Evolutionary conservation across 495 filamentous ascomycete genomes (phyloP).

Genomic region (Hapsidospora chrysogenum): DNA sequence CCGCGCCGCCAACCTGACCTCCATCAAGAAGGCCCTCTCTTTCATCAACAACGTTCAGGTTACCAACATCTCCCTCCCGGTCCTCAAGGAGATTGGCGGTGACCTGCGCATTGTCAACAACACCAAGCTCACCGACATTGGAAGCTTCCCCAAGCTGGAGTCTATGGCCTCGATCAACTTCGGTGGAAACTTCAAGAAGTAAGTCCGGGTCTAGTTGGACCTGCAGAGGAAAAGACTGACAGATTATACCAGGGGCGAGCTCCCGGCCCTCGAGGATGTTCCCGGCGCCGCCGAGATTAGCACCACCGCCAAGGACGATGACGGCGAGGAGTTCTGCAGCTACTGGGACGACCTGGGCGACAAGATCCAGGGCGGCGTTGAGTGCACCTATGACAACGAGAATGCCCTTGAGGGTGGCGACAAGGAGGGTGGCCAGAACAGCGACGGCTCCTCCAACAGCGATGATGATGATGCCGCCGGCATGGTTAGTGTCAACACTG

Average conservation of each 20-base stretch:
- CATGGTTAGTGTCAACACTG: slow-evolving; percentile 15
- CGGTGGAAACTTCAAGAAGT: slow-evolving; percentile 70
- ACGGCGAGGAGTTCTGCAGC: slow-evolving; percentile 28
- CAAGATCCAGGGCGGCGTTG: slow-evolving; percentile 47
- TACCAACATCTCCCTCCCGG: slow-evolving; percentile 58
- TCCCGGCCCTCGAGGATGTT: slow-evolving; percentile 57
- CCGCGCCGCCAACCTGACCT: slow-evolving; percentile 63
- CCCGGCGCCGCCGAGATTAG: slow-evolving; percentile 77
- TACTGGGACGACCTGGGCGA: slow-evolving; percentile 16
- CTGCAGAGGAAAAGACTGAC: background rate
- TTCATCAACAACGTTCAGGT: slow-evolving; percentile 66
- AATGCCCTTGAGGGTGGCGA: slow-evolving; percentile 23
- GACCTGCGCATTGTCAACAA: slow-evolving; percentile 80
- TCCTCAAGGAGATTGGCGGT: slow-evolving; percentile 51
- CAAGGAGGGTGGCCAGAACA: slow-evolving; percentile 14
- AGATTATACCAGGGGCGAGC: slow-evolving; percentile 35
- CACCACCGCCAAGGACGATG: slow-evolving; percentile 46
- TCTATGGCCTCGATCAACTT: slow-evolving; percentile 73
- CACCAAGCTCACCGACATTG: slow-evolving; percentile 45
- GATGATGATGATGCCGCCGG: slow-evolving; percentile 13
- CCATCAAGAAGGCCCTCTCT: slow-evolving; percentile 45
- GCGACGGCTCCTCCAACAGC: slow-evolving; percentile 5
- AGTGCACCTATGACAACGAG: slow-evolving; percentile 32
- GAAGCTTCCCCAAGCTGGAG: slow-evolving; percentile 47
- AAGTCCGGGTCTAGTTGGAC: slow-evolving; percentile 30